A percentile compares a stretch with the other conserved stretches of the same genome.
These are phyloP conservation scores for Spathaspora girioi DNA, from an alignment of 805 yeast genomes.

Conservation along the genomic window DNA sequence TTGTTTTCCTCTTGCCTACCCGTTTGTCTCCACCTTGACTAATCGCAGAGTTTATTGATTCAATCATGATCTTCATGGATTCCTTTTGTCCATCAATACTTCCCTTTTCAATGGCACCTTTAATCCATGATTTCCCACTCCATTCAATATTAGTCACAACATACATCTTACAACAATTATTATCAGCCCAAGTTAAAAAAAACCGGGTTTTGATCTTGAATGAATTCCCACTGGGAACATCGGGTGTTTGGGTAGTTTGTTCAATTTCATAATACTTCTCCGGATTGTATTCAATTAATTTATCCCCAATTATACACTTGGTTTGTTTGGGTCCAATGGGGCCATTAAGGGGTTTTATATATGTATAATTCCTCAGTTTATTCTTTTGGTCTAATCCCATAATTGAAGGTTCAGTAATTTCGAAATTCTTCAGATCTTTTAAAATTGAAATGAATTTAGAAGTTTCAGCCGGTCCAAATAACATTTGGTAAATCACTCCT, in stretches of 20 bases:
- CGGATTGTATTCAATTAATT: conserved; percentile 49
- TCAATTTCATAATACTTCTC: conserved; percentile 45
- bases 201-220: conserved; percentile 60
- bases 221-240: conserved; percentile 75
- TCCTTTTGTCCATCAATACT: conserved; percentile 70
- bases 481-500: conserved; percentile 53
- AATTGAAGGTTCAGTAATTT: conserved; percentile 47
- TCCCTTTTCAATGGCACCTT: conserved; percentile 71
- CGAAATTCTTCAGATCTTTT: conserved; percentile 60
- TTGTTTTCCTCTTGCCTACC: conserved; percentile 8
- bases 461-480: conserved; percentile 57
- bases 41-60: conserved; percentile 42
- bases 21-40: conserved; percentile 8
- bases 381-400: conserved; percentile 19
- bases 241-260: conserved; percentile 67
- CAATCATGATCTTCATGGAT: conserved; percentile 47
- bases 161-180: conserved; percentile 49
- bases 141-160: conserved; percentile 61
- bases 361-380: conserved; percentile 48
- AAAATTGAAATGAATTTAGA: conserved; percentile 42
- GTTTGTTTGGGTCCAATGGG: conserved; percentile 80
- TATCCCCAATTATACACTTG: conserved; percentile 58
- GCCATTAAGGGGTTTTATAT: conserved; percentile 60
- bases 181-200: conserved; percentile 59
- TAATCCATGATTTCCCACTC: conserved; percentile 77